These are phyloP conservation scores for Persicaria tinctoria DNA, from an alignment of 148 eudicot species.

Conservation along the genomic window DNA sequence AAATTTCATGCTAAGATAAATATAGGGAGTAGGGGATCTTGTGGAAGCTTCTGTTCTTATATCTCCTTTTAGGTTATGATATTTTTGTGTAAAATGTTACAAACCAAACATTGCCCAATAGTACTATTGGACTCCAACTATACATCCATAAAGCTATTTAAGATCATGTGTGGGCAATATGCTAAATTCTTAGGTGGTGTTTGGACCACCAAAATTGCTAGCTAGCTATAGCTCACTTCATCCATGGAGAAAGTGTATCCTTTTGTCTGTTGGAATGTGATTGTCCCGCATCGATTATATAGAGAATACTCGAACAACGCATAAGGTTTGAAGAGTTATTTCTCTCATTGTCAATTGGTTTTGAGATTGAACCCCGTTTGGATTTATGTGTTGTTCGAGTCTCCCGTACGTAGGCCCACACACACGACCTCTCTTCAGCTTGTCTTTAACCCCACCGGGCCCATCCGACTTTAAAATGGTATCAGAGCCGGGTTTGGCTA, in stretches of 20 bases:
- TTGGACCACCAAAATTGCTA: slow-evolving; percentile 3
- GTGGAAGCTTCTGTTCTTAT: slow-evolving; percentile 4
- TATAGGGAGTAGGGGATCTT: neutral
- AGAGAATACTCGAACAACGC: no score
- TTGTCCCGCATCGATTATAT: no score
- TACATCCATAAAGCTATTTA: neutral
- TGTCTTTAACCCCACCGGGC: no score
- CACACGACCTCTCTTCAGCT: no score
- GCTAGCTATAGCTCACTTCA: neutral
- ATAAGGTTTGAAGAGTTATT: no score
- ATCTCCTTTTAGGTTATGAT: neutral
- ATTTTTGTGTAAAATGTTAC: neutral
- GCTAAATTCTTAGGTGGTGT: neutral
- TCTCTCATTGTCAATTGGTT: no score
- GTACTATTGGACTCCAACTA: neutral
- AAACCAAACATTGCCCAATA: slow-evolving; percentile 1
- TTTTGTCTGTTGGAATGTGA: no score
- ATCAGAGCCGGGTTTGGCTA: no score
- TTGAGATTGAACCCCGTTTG: no score
- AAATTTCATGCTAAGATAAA: neutral
- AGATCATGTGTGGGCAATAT: neutral
- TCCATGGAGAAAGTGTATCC: neutral
- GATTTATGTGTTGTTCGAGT: no score
- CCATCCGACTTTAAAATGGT: no score
- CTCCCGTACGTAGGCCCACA: no score